These are phyloP conservation scores for Kodamaea alishanica DNA, from an alignment of 1,139 yeast species.

Conservation along the genomic window DNA sequence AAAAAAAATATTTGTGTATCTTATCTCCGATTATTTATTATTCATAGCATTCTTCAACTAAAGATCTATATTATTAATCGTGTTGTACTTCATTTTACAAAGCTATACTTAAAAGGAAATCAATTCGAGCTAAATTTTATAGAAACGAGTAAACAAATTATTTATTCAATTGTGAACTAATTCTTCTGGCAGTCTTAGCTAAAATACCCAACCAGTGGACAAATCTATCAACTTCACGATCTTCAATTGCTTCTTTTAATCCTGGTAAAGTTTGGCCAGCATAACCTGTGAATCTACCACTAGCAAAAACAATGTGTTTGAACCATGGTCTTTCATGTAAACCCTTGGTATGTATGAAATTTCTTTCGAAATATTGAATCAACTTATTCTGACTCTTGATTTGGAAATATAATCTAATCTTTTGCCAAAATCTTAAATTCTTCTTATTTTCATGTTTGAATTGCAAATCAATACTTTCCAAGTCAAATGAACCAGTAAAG, in stretches of 20 bases:
- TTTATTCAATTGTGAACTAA: conserved; percentile 9
- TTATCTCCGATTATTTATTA: too few species aligned
- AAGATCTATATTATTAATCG: too few species aligned
- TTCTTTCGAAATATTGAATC: conserved; percentile 59
- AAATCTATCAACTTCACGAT: conserved; percentile 49
- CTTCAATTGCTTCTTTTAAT: conserved; percentile 75
- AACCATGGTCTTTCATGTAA: conserved; percentile 74
- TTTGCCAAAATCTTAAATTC: conserved; percentile 37
- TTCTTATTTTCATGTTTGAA: conserved; percentile 32
- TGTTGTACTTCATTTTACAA: too few species aligned
- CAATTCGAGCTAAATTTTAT: too few species aligned
- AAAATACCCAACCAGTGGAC: conserved; percentile 57
- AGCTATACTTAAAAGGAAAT: too few species aligned
- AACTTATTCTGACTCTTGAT: conserved; percentile 40
- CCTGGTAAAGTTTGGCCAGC: conserved; percentile 83
- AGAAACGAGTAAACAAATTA: background rate
- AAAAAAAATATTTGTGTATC: too few species aligned
- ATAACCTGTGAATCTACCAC: conserved; percentile 83
- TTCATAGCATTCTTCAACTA: too few species aligned
- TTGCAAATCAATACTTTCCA: conserved; percentile 30
- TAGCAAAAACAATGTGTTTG: conserved; percentile 78
- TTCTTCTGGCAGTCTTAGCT: conserved; percentile 33
- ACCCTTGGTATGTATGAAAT: conserved; percentile 62
- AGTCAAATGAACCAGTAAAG: conserved; percentile 37
- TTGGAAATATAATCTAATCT: conserved; percentile 33